These are phyloP conservation scores for Morella rubra DNA, from an alignment of 306 rosid genomes.

Conservation along the genomic window DNA sequence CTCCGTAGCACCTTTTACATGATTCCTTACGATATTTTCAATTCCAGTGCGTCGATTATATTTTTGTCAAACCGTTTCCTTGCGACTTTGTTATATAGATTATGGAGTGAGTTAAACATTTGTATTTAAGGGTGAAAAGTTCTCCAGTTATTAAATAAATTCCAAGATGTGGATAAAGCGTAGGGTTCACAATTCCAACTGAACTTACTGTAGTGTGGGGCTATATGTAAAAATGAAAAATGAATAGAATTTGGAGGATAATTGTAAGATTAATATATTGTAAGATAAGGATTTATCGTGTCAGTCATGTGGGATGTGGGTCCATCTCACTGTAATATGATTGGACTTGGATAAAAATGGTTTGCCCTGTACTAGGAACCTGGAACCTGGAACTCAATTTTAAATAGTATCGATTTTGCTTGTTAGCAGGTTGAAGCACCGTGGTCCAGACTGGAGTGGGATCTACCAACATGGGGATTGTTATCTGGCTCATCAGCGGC, in stretches of 20 bases:
- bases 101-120: too few species aligned
- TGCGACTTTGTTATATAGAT: too few species aligned
- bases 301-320: constrained; percentile 28
- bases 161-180: too few species aligned
- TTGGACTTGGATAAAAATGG: constrained; percentile 20
- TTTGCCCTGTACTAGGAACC: too few species aligned
- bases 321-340: constrained; percentile 20
- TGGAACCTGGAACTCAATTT: not conserved
- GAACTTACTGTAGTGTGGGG: not conserved
- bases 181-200: too few species aligned
- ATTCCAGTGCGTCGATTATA: too few species aligned
- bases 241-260: not conserved
- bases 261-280: too few species aligned
- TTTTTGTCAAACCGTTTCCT: too few species aligned
- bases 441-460: constrained; percentile 98
- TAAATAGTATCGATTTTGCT: constrained; percentile 1
- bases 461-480: constrained; percentile 77
- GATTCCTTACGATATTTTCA: too few species aligned
- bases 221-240: too few species aligned
- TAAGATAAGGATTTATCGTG: not conserved
- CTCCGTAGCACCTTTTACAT: not conserved
- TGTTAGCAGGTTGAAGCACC: constrained; percentile 75
- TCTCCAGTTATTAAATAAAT: too few species aligned
- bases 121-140: too few species aligned
- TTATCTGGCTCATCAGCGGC: constrained; percentile 85